Conservation (phyloP, 371 early-diverging fungal genomes). For the Circinella minor region DNA sequence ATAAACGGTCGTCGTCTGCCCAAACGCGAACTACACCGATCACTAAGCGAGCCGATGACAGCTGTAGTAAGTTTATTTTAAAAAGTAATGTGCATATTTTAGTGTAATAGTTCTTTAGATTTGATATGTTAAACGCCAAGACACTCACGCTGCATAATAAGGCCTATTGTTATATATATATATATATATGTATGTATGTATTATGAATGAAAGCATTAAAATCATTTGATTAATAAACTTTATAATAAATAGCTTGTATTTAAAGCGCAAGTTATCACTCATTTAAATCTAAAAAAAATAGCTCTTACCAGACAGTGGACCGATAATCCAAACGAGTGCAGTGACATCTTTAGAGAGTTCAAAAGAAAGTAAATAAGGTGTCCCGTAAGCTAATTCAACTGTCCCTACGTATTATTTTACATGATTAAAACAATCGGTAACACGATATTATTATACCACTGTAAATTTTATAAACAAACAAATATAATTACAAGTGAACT, state of each 20-base stretch:
- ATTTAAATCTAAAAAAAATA: no score
- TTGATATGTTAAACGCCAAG: no score
- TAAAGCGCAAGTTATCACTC: no score
- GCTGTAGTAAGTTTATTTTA: not conserved
- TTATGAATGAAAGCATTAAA: no score
- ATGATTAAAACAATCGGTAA: not conserved
- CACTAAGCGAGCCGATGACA: slow-evolving; percentile 65
- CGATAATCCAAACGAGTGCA: slow-evolving; percentile 79
- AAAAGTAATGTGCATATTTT: no score
- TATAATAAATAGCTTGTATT: no score
- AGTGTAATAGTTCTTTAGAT: no score
- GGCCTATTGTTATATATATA: not conserved
- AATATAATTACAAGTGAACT: slow-evolving; percentile 63
- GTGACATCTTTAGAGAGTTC: slow-evolving; percentile 70
- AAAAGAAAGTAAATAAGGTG: slow-evolving; percentile 74
- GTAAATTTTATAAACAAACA: no score
- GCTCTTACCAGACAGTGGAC: slow-evolving; percentile 70
- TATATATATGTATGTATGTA: no score
- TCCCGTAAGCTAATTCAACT: slow-evolving; percentile 70
- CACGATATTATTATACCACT: no score
- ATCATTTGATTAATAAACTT: no score
- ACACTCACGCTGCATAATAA: slow-evolving; percentile 19
- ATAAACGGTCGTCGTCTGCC: slow-evolving; percentile 67
- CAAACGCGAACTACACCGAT: slow-evolving; percentile 51
- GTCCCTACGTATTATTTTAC: slow-evolving; percentile 52